Evolutionary conservation across 73 alveolate genomes (phyloP).

Genomic region (Tetrahymena thermophila): DNA sequence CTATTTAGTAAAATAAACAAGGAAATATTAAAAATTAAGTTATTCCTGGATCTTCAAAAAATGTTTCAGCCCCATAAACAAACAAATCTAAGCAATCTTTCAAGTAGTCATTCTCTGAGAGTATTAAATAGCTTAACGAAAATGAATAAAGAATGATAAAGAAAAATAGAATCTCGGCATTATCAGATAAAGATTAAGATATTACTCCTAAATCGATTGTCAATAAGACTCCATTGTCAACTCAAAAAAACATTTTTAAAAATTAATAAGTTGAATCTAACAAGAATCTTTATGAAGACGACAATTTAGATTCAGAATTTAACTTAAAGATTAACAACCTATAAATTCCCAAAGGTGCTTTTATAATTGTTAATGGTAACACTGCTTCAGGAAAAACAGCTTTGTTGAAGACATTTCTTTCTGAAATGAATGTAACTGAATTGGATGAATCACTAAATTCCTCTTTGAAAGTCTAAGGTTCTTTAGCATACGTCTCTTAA

Average conservation of each 20-base stretch:
- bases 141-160: neutral
- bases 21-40: neutral
- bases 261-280: neutral
- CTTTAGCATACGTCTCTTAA: slow-evolving; percentile 62
- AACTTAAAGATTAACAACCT: neutral
- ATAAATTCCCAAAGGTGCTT: slow-evolving; percentile 6
- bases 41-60: neutral
- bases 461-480: slow-evolving; percentile 40
- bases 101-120: neutral
- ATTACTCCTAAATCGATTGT: neutral
- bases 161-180: neutral
- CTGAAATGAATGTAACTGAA: slow-evolving; percentile 18
- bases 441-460: neutral
- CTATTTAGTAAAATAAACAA: neutral
- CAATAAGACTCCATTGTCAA: slow-evolving; percentile 8
- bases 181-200: slow-evolving; percentile 11
- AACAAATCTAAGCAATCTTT: neutral
- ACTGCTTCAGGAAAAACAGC: slow-evolving; percentile 41
- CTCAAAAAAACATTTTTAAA: neutral
- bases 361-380: slow-evolving; percentile 24
- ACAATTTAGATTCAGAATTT: neutral
- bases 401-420: slow-evolving; percentile 24
- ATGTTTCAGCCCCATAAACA: neutral
- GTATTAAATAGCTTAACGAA: neutral
- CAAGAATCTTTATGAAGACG: neutral